phyloP scores from a whole-genome alignment of 1,284 basidiomycete species.

The Mycosarcoma maydis region DNA sequence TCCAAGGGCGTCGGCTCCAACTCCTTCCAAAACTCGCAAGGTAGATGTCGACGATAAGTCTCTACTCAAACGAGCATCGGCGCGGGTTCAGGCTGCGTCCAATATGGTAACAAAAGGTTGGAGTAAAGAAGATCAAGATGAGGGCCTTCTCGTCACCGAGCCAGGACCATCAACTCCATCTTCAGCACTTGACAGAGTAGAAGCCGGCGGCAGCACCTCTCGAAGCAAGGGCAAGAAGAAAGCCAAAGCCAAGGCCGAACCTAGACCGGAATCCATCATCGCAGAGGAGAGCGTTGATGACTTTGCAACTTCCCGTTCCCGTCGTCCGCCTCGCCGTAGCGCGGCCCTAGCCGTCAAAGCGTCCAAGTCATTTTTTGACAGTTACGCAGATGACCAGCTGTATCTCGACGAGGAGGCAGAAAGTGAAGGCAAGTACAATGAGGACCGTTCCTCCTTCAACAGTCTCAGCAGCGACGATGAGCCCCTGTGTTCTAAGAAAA shows the following conservation, averaged over 20 bases:
- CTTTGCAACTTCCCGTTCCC: constrained; percentile 28
- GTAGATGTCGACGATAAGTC: constrained; percentile 4
- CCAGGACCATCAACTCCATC: constrained; percentile 3
- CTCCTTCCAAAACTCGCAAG: constrained; percentile 3
- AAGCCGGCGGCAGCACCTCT: constrained; percentile 1
- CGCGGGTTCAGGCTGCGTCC: constrained; percentile 8
- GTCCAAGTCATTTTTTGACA: constrained; percentile 8
- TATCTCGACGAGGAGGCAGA: constrained; percentile 7
- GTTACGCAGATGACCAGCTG: constrained; percentile 11
- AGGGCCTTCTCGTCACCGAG: constrained; percentile 24
- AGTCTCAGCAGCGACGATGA: constrained; percentile 36
- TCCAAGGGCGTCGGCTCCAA: neutral
- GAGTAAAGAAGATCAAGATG: constrained; percentile 12
- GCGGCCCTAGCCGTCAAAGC: constrained; percentile 13
- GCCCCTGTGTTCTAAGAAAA: constrained; percentile 13
- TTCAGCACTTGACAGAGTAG: neutral
- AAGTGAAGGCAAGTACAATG: constrained; percentile 9
- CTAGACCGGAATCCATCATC: neutral
- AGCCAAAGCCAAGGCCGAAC: constrained; percentile 19
- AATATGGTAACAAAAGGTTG: constrained; percentile 7
- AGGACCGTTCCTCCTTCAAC: constrained; percentile 11
- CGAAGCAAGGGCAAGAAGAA: constrained; percentile 24
- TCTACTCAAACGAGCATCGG: constrained; percentile 1
- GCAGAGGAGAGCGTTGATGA: constrained; percentile 36
- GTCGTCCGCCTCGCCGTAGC: constrained; percentile 34